Conservation (phyloP, 257 asterid species). For the Solanum ossicruentum region DNA sequence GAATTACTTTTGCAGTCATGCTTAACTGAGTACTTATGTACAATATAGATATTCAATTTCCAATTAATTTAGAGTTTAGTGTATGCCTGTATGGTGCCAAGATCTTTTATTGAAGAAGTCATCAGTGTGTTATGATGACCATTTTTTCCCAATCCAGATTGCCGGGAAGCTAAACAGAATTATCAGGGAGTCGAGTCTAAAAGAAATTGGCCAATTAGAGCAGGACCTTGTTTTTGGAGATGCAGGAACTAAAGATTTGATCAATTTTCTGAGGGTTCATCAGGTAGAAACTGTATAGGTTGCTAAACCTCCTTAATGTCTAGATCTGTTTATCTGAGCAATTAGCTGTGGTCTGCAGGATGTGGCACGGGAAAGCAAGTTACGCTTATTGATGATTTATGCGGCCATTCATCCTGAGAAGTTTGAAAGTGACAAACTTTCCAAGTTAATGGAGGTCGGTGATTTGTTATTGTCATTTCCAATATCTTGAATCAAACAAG, state of each 20-base stretch:
- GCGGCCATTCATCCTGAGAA: slow-evolving; percentile 91
- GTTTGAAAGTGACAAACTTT: slow-evolving; percentile 79
- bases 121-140: not conserved
- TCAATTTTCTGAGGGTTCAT: slow-evolving; percentile 66
- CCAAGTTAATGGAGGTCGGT: slow-evolving; percentile 81
- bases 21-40: not conserved
- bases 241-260: slow-evolving; percentile 88
- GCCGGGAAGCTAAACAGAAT: slow-evolving; percentile 80
- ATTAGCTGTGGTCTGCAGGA: slow-evolving; percentile 42
- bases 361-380: slow-evolving; percentile 70
- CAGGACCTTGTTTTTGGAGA: slow-evolving; percentile 98
- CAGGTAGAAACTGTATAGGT: slow-evolving; percentile 33
- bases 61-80: not conserved
- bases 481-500: not conserved
- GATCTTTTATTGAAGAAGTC: not conserved
- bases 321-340: not conserved
- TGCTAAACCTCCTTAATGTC: not conserved
- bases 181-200: slow-evolving; percentile 71
- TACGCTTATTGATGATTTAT: slow-evolving; percentile 94
- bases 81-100: not conserved
- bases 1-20: not conserved
- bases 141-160: slow-evolving; percentile 37
- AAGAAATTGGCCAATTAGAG: slow-evolving; percentile 92
- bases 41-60: not conserved
- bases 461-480: not conserved